Conservation (phyloP, 345 rosid species). For the Bruguiera gymnorhiza region DNA sequence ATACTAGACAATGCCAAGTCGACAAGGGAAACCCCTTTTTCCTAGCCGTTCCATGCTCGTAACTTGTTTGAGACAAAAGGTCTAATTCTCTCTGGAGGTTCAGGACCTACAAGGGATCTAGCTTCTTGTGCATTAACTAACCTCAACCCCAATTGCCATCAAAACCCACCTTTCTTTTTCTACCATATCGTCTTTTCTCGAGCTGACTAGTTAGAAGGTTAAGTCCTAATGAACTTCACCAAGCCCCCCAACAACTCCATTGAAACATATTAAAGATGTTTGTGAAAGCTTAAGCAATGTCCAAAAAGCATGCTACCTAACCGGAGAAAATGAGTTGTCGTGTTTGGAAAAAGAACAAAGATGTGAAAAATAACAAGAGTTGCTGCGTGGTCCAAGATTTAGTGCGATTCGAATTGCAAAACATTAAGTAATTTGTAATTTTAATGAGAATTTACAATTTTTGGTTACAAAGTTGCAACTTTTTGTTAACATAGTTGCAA, state of each 20-base stretch:
- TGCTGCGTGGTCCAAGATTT: too few relatives aligned
- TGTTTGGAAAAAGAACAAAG: not conserved
- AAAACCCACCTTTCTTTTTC: not conserved
- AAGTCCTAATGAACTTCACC: conserved; percentile 11
- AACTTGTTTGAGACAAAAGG: conserved; percentile 15
- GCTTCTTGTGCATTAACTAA: not conserved
- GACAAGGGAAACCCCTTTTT: conserved; percentile 18
- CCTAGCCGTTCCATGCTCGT: conserved; percentile 2
- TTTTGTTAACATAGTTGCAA: too few relatives aligned
- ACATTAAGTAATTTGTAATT: too few relatives aligned
- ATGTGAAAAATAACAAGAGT: too few relatives aligned
- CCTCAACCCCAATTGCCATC: not conserved
- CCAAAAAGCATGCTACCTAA: conserved; percentile 6
- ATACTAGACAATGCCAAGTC: not conserved
- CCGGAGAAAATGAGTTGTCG: not conserved
- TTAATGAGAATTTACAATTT: too few relatives aligned
- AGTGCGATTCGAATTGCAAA: too few relatives aligned
- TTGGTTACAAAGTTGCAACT: too few relatives aligned
- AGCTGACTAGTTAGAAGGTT: conserved; percentile 1
- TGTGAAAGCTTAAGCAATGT: conserved; percentile 23
- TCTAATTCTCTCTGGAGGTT: conserved; percentile 11
- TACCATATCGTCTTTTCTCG: not conserved
- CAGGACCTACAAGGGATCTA: conserved; percentile 9
- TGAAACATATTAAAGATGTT: conserved; percentile 7
- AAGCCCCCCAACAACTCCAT: conserved; percentile 42